Base-by-base conservation (phyloP, 2,329 filamentous ascomycete species). In the Cercospora zeae-maydis region DNA sequence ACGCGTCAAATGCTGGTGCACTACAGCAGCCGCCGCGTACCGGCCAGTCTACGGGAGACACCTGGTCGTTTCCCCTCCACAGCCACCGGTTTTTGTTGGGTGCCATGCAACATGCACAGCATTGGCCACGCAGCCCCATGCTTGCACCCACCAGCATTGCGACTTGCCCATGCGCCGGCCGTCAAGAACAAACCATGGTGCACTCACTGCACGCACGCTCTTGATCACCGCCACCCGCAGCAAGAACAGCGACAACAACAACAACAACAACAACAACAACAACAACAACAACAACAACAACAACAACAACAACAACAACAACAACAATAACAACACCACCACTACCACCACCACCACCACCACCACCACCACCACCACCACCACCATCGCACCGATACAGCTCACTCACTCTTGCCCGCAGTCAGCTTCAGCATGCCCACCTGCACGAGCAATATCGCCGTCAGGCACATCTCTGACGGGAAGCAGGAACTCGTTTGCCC, bases 1-100 rank as follows among this genome's bases (percentile, higher is more conserved):
- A 19, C 19, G 55, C 30, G 42, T 47, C 24, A 37, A 57, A 37
- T 14, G 10, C 19, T 45, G 54, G 54, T 57, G 3, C 54, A 57
- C 36, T 45, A 57, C 54, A 58, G 37, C 36, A 33, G 37, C 55
- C 49, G 55, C 55, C 24, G 55, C 55, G 13, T 27, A 27, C 30
- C 24, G 55, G 55, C 55, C 49, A 31, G 37, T 45, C 27, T 39
- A 49, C 39, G 55, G 55, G 55, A 58, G 36, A 36, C 30, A 58
- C 55, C 39, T 47, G 42, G 42, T 47, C 42, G 42, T 47, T 47
- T 47, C 42, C 42, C 42, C 42, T 47, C 54, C 54, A 45, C 42
- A 57, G 27, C 34, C 54, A 27, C 34, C 36, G 45, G 42, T 47
- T 4, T 13, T 27, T 53, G 19, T n/a, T 24, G 33, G 24, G 37